Conservation (phyloP, 1,284 basidiomycete species). For the Microbotryum silenes-acaulis region DNA sequence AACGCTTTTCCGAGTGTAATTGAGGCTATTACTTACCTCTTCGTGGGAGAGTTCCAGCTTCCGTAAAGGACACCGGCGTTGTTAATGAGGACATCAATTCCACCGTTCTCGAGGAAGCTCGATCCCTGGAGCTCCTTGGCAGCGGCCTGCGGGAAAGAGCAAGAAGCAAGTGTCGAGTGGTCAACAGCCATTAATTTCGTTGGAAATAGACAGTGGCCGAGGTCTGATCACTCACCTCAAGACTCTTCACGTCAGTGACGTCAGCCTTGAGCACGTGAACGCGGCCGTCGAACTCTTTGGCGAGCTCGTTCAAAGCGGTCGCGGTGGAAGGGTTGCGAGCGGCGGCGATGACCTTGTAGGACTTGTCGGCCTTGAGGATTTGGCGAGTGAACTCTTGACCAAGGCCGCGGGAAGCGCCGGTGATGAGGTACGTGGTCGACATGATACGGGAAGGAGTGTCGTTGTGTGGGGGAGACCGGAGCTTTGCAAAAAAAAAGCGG, state of each 20-base stretch:
- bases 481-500: no score
- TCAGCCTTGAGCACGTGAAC: no score
- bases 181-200: no score
- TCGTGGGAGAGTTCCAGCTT: neutral
- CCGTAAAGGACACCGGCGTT: conserved; percentile 3
- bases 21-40: neutral
- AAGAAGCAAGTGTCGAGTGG: neutral
- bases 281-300: no score
- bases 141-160: neutral
- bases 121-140: conserved; percentile 4
- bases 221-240: neutral
- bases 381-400: no score
- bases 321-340: no score
- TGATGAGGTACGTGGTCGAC: no score
- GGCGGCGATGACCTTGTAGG: no score
- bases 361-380: no score
- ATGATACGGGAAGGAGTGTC: no score
- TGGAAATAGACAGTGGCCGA: neutral
- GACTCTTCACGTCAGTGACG: neutral
- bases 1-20: neutral
- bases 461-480: no score
- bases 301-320: neutral
- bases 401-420: no score
- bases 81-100: conserved; percentile 7
- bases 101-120: conserved; percentile 1